Conservation (phyloP, 306 rosid genomes). For the Oemleria cerasiformis region DNA sequence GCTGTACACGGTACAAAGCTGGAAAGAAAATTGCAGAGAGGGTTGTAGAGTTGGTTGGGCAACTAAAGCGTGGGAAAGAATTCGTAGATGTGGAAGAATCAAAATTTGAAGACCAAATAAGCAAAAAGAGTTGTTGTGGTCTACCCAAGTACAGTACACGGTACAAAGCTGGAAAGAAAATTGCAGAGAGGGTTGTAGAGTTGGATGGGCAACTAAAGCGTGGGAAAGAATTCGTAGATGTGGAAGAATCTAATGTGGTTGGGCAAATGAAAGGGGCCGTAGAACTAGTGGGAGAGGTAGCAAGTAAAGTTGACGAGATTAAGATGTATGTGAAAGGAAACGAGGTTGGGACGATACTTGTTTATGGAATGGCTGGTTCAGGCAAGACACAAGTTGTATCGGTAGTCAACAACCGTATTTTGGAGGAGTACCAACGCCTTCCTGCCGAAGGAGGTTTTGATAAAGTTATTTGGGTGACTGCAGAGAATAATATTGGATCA, state of each 20-base stretch:
- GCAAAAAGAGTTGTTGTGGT: background rate
- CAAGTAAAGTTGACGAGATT: background rate
- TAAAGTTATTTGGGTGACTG: background rate
- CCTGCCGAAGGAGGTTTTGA: background rate
- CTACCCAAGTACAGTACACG: background rate
- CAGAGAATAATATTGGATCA: background rate
- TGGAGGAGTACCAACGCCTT: background rate
- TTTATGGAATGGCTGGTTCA: background rate
- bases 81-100: background rate
- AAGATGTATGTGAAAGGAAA: background rate
- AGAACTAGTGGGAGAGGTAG: background rate
- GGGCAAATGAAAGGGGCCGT: background rate
- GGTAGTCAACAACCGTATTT: background rate
- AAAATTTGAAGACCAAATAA: background rate
- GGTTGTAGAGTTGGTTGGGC: too few species aligned
- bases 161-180: background rate
- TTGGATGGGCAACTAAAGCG: background rate
- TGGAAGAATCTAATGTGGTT: background rate
- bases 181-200: background rate
- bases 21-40: rapidly evolving
- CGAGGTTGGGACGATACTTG: background rate
- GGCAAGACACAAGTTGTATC: conserved; percentile 1
- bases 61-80: background rate
- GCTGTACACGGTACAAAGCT: background rate
- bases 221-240: background rate